phyloP scores from a whole-genome alignment of 2,329 filamentous ascomycete genomes.

The Talaromyces sp. region DNA sequence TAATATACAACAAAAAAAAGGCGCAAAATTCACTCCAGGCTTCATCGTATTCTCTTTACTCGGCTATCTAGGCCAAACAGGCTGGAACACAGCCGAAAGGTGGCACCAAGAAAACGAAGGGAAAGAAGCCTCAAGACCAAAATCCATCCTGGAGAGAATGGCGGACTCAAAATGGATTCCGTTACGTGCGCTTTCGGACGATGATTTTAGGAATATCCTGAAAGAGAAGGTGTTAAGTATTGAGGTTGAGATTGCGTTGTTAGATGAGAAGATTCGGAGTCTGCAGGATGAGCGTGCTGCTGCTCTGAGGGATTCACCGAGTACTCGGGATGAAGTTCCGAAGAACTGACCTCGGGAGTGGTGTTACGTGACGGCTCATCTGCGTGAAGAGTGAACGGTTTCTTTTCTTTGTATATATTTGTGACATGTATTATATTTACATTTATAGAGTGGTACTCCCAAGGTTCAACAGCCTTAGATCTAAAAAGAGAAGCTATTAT shows the following conservation, averaged over 20 bases:
- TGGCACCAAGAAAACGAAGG: constrained; percentile 39
- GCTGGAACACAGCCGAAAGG: constrained; percentile 50
- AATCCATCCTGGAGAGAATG: constrained; percentile 46
- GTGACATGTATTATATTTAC: neutral
- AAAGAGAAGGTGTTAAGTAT: constrained; percentile 65
- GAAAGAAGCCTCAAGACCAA: constrained; percentile 24
- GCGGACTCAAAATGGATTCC: constrained; percentile 65
- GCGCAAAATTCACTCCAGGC: constrained; percentile 56
- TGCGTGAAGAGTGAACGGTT: neutral
- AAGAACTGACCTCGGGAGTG: neutral
- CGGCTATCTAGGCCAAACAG: constrained; percentile 53
- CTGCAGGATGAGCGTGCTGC: constrained; percentile 41
- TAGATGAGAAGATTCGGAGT: constrained; percentile 65
- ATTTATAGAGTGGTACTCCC: no score
- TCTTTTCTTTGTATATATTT: neutral
- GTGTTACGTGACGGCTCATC: no score
- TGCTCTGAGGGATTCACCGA: neutral
- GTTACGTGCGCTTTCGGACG: constrained; percentile 63
- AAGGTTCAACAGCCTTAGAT: no score
- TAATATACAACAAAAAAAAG: constrained; percentile 6
- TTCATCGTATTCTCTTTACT: constrained; percentile 55
- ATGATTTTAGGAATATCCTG: constrained; percentile 67
- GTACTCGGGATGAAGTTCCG: neutral
- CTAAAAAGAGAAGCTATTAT: no score
- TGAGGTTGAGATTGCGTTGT: constrained; percentile 70